These are phyloP conservation scores for Lentinula detonsa DNA, from an alignment of 768 basidiomycete species.

Conservation along the genomic window DNA sequence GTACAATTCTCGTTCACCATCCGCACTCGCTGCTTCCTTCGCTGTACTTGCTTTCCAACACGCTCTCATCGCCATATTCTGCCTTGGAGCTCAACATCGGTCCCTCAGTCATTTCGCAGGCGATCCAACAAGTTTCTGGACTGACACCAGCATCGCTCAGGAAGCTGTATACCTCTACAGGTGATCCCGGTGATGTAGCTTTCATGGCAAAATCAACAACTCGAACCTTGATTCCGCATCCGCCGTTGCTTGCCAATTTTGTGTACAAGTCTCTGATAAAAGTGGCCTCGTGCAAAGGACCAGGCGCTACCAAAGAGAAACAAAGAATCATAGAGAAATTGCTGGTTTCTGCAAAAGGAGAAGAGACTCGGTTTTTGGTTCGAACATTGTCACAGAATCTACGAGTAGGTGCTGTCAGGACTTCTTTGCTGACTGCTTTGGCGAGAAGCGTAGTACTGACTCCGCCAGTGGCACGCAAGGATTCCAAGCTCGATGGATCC, in stretches of 20 bases:
- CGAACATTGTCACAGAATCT: constrained; percentile 70
- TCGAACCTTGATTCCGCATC: constrained; percentile 67
- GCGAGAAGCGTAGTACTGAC: constrained; percentile 65
- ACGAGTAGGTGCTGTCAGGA: constrained; percentile 83
- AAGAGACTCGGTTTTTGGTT: constrained; percentile 81
- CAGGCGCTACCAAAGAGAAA: constrained; percentile 71
- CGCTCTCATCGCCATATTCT: constrained; percentile 69
- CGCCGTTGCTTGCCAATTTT: constrained; percentile 54
- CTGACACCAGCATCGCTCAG: constrained; percentile 50
- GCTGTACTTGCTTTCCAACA: constrained; percentile 78
- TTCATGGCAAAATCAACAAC: constrained; percentile 75
- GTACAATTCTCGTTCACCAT: constrained; percentile 59
- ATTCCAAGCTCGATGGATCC: constrained; percentile 20
- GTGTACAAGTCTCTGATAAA: constrained; percentile 66
- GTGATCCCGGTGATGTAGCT: constrained; percentile 88
- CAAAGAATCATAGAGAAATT: constrained; percentile 75
- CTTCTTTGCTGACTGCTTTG: constrained; percentile 74
- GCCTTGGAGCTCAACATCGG: constrained; percentile 68
- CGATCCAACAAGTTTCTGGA: constrained; percentile 71
- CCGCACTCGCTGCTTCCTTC: constrained; percentile 68
- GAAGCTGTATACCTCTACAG: constrained; percentile 63
- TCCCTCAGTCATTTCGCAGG: constrained; percentile 57
- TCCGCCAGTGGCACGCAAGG: constrained; percentile 19
- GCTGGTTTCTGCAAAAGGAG: constrained; percentile 79
- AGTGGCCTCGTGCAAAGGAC: constrained; percentile 65